Base-by-base conservation (phyloP, 2,329 filamentous ascomycete species). In the Byssothecium circinans region DNA sequence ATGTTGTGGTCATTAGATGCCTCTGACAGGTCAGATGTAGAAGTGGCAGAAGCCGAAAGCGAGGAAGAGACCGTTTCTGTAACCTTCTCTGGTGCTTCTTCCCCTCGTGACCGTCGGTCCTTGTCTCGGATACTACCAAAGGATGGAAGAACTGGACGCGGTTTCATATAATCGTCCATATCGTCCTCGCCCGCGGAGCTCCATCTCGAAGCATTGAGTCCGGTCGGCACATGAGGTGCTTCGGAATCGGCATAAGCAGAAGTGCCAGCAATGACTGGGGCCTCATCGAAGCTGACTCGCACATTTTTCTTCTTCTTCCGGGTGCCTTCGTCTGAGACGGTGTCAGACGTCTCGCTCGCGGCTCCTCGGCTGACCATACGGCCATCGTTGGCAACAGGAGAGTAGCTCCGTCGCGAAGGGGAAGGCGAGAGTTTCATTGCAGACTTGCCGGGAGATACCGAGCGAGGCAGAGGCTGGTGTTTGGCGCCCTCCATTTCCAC, bases 251-350 rank as follows among this genome's bases (percentile, higher is more conserved):
- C 47, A 35, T 64, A 61, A 2, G 65, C 53, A 43, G 65, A 61
- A 42, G 82, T 76, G 6, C 78, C 80, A 18, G 82, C 76, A 2
- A 83, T 72, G 8, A 80, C 72, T 8, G 78, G 80, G n/a, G 80
- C 79, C 41, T 89, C 86, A 53, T 89, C 86, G 63, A 91, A 96
- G 71, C 90, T 96, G 38, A 91, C 88, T 19, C 88, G 78, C 1
- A 81, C 81, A 32, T 78, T 89, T 71, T 84, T 89, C 49, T 81
- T 80, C 50, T 72, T 72, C 19, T 60, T 61, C 25, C 65, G 70
- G 18, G 46, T 46, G 6, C 67, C 68, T 27, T 66, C 64, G 8
- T 71, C 69, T 5, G 81, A 85, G 3, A 76, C 75, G 1, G 72
- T 79, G 52, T 84, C 82, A 1, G 82, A 84, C 1, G 77, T 69